Evolutionary conservation across 2,329 filamentous ascomycete genomes (phyloP), one percentile per base, ranked within the genome.

Genomic region (Xylariales sp.): DNA sequence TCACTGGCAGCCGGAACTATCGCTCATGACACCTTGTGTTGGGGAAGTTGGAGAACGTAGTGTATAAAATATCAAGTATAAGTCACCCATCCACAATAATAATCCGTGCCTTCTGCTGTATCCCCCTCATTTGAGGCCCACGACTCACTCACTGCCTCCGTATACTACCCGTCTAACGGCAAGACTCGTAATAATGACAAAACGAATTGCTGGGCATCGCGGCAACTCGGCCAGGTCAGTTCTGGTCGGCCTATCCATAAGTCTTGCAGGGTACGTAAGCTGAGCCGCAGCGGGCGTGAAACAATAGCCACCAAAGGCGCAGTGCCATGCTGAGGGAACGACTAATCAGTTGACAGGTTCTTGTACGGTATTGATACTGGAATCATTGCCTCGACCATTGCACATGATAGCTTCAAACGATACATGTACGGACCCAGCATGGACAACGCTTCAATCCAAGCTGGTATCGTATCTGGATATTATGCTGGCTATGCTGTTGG

Each of bases 381-480:
- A 34, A 69, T 69, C 18, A 65, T 69, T 53, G 69, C 69, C 23
- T 67, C 69, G 16, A 69, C 69, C 36, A 67, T 71, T 41, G 69
- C 64, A n/a, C 67, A 71, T n/a, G 53, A 55, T 14, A 69, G 45
- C 16, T 69, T 69, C 54, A 69, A 71, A 65, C 52, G 32, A 5
- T 65, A 65, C 46, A 69, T 71, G 64, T 71, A 65, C 57, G 69
- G 69, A 28, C 39, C 52, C 4, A 46, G 48, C 18, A 56, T 60
- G 46, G 43, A 62, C n/a, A 67, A 67, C 28, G 43, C 61, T 32
- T 52, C 64, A 6, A 36, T 67, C 14, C 41, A 39, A 32, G 69
- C 54, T 30, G 69, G 63, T 28, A 69, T 67, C 9, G 64, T 71
- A 39, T 69, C 69, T 18, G 60, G 64, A 28, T 69, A 71, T 49